phyloP scores from a whole-genome alignment of 225 moss, liverwort and hornwort species.

The Bryum argenteum region DNA sequence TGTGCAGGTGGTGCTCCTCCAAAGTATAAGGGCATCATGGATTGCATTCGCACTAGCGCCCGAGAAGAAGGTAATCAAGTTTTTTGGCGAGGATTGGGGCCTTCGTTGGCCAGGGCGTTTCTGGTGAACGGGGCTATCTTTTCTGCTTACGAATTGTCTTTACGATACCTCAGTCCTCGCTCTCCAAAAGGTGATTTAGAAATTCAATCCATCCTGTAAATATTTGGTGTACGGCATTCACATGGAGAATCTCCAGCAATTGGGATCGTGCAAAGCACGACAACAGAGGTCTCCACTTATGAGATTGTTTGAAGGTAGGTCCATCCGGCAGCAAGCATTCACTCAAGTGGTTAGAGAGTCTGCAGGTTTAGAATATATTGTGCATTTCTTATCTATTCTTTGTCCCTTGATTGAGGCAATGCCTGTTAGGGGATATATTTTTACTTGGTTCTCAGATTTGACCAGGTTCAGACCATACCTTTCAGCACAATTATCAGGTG shows the following conservation, averaged over 20 bases:
- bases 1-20: conserved; percentile 49
- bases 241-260: conserved; percentile 1
- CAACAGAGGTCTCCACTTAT: conserved; percentile 22
- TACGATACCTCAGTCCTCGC: conserved; percentile 76
- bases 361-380: conserved; percentile 39
- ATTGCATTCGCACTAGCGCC: conserved; percentile 80
- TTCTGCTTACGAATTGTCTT: conserved; percentile 86
- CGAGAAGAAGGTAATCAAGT: conserved; percentile 80
- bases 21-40: conserved; percentile 74
- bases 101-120: conserved; percentile 88
- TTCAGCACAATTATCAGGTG: conserved; percentile 25
- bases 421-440: conserved; percentile 28
- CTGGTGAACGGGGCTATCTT: conserved; percentile 96
- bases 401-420: conserved; percentile 28
- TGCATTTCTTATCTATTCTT: conserved; percentile 46
- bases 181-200: conserved; percentile 54
- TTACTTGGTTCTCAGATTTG: conserved; percentile 32
- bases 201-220: conserved; percentile 45
- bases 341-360: conserved; percentile 26
- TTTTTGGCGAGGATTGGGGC: conserved; percentile 90
- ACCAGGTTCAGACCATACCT: conserved; percentile 35
- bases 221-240: conserved; percentile 24
- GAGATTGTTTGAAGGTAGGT: conserved; percentile 32
- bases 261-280: conserved; percentile 42
- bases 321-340: conserved; percentile 37